These are phyloP conservation scores for Microcos paniculata DNA, from an alignment of 345 rosid species.

Conservation along the genomic window DNA sequence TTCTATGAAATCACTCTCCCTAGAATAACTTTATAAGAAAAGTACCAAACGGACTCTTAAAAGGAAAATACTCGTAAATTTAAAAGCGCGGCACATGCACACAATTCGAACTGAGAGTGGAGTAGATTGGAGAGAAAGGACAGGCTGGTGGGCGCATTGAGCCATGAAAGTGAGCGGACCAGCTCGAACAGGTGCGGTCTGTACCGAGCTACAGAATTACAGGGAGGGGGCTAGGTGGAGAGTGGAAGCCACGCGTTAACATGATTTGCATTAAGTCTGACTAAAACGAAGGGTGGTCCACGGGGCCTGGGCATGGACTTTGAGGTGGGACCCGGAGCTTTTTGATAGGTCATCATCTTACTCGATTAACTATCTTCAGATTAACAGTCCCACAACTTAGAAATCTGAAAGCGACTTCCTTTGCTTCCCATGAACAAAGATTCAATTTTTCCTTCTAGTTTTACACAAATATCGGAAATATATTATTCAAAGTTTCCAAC, in stretches of 20 bases:
- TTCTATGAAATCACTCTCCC: too few relatives aligned
- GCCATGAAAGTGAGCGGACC: background rate
- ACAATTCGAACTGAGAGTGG: background rate
- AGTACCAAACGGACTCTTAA: too few relatives aligned
- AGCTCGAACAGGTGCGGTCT: background rate
- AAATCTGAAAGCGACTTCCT: background rate
- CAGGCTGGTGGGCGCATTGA: background rate
- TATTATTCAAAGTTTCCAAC: too few relatives aligned
- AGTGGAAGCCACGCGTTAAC: conserved; percentile 11
- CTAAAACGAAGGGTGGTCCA: background rate
- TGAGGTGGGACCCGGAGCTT: background rate
- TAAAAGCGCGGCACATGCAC: background rate
- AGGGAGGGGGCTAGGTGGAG: background rate
- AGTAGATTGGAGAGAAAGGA: background rate
- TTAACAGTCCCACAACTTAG: background rate
- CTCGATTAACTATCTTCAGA: background rate
- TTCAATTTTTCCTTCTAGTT: too few relatives aligned
- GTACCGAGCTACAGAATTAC: background rate
- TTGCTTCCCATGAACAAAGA: background rate
- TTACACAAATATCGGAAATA: too few relatives aligned
- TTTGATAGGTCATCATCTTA: conserved; percentile 1
- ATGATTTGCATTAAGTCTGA: background rate
- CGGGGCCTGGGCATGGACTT: background rate
- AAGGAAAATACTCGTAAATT: too few relatives aligned
- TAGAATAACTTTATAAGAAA: too few relatives aligned